A percentile compares a stretch with the other conserved stretches of the same genome.
These are phyloP conservation scores for Globisporangium echinulatum DNA, from an alignment of 352 stramenopile genomes.

Conservation along the genomic window DNA sequence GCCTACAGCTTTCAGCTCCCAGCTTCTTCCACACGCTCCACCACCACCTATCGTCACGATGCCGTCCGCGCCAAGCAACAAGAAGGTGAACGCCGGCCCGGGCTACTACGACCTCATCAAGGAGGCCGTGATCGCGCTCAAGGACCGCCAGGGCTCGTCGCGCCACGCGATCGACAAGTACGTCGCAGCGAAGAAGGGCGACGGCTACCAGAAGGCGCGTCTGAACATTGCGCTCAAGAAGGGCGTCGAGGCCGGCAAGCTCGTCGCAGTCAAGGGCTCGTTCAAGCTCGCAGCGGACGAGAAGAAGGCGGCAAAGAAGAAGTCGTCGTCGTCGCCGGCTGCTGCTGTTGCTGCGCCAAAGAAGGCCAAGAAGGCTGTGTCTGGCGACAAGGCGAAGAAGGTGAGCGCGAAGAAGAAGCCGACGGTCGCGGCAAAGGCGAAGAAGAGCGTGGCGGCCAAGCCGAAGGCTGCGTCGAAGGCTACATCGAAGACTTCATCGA, in stretches of 20 bases:
- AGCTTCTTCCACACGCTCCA: background rate
- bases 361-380: slow-evolving; percentile 12
- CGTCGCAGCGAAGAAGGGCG: slow-evolving; percentile 83
- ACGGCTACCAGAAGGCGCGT: slow-evolving; percentile 68
- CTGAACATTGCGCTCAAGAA: slow-evolving; percentile 90
- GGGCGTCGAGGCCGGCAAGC: slow-evolving; percentile 82
- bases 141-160: slow-evolving; percentile 89
- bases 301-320: slow-evolving; percentile 72
- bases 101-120: slow-evolving; percentile 92
- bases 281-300: slow-evolving; percentile 91
- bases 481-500: slow-evolving; percentile 11
- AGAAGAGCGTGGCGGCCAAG: slow-evolving; percentile 46
- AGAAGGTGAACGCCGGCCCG: slow-evolving; percentile 57
- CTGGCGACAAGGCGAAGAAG: slow-evolving; percentile 50
- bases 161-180: slow-evolving; percentile 93
- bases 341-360: slow-evolving; percentile 17
- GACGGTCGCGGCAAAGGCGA: slow-evolving; percentile 35
- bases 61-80: slow-evolving; percentile 33
- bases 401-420: slow-evolving; percentile 59
- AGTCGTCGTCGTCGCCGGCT: background rate
- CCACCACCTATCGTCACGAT: slow-evolving; percentile 20
- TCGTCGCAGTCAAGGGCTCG: slow-evolving; percentile 90
- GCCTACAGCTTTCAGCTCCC: background rate
- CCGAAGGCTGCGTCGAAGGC: slow-evolving; percentile 39
- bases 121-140: slow-evolving; percentile 87